Conservation (phyloP, 345 rosid genomes). For the Salix arbutifolia region DNA sequence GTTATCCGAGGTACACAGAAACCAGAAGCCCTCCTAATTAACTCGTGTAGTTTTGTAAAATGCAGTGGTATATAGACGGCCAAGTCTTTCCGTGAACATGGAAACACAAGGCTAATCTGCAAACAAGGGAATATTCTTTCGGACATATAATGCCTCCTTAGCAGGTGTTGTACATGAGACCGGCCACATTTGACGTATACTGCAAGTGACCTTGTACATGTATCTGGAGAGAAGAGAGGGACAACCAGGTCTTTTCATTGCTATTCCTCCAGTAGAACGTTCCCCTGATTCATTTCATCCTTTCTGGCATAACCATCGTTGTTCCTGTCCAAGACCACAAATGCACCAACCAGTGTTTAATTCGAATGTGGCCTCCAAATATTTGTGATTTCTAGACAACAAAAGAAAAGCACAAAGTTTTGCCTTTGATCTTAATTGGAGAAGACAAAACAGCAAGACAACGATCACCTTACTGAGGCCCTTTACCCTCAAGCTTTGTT, state of each 20-base stretch:
- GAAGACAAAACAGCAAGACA: neutral
- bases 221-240: constrained; percentile 10
- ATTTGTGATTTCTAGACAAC: constrained; percentile 46
- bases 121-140: too few species aligned
- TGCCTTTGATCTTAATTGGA: neutral
- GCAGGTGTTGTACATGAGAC: too few species aligned
- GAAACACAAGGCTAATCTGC: too few species aligned
- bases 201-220: neutral
- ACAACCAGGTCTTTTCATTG: constrained; percentile 87
- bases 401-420: neutral
- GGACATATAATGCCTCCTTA: too few species aligned
- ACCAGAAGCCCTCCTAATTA: too few species aligned
- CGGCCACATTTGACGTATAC: too few species aligned
- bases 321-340: constrained; percentile 83
- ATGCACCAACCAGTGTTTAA: constrained; percentile 65
- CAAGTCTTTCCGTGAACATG: too few species aligned
- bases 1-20: too few species aligned
- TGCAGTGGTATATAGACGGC: too few species aligned
- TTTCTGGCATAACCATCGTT: constrained; percentile 87
- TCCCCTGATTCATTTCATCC: constrained; percentile 89
- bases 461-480: neutral
- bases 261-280: constrained; percentile 77
- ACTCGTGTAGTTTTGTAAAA: too few species aligned
- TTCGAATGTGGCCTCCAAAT: constrained; percentile 72
- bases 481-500: constrained; percentile 74